Evolutionary conservation across 2,329 filamentous ascomycete species (phyloP), one percentile per base, ranked within the genome.

Genomic region (Botryotinia convoluta): DNA sequence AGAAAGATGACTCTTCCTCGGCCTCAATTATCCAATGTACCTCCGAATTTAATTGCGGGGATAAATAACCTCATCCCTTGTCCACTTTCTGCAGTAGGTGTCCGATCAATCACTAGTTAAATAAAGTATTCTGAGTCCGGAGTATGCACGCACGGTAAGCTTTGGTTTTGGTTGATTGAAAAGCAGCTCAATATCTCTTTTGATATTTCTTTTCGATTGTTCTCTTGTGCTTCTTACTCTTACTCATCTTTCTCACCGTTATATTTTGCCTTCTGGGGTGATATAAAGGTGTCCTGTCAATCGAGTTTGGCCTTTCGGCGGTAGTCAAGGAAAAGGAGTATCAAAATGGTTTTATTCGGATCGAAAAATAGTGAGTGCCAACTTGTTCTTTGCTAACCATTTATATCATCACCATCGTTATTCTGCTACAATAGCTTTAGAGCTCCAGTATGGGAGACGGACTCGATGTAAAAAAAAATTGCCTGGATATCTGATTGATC

Each of bases 81-180:
- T 62, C 57, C 26, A 26, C n/a, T 60, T 59, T n/a, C 57, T 45
- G 57, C 29, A 48, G n/a, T 62, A 20, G 35, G 16, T 32, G 37
- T 71, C 69, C 69, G 60, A 59, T 48, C 37, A 42, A 71, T 69
- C 54, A 60, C 62, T 72, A 42, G n/a, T 29, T 65, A 26, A n/a
- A 65, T 22, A n/a, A 42, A 26, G 60, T 54, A 45, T 48, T 22
- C 18, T 54, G 39, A 51, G 22, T 37, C 35, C 59, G 32, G 39
- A 39, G 51, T 29, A 57, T 57, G 51, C 45, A 45, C 54, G n/a
- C 60, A 65, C 26, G 18, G 45, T 65, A 32, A 57, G 35, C 45
- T 37, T 57, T 29, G 16, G 6, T n/a, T 65, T 57, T 29, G 22
- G 9, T 32, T 65, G 61, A 57, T 59, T 72, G 32, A 71, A 71